Conservation (phyloP, 2,329 filamentous ascomycete genomes). For the Alternaria tenuissima region DNA sequence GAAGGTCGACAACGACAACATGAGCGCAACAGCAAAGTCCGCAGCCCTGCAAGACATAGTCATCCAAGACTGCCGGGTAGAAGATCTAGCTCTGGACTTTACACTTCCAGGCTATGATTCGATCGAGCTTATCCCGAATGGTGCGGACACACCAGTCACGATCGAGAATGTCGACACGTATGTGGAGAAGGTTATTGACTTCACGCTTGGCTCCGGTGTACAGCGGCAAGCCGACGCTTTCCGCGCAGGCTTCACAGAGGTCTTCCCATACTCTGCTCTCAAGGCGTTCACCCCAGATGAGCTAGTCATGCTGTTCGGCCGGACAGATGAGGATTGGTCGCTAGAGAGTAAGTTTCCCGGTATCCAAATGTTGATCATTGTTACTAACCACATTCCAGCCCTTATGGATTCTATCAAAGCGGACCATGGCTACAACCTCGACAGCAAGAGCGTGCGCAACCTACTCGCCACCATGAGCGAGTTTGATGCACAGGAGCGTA, state of each 20-base stretch:
- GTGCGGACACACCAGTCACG: slow-evolving; percentile 77
- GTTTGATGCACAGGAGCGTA: slow-evolving; percentile 74
- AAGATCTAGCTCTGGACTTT: slow-evolving; percentile 92
- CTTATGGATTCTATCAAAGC: slow-evolving; percentile 99
- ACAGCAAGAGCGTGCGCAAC: slow-evolving; percentile 94
- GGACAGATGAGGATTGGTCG: slow-evolving; percentile 94
- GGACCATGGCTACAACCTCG: slow-evolving; percentile 98
- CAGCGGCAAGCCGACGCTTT: slow-evolving; percentile 91
- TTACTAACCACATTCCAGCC: slow-evolving; percentile 62
- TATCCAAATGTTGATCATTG: not conserved
- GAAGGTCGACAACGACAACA: slow-evolving; percentile 73
- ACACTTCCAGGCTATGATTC: slow-evolving; percentile 87
- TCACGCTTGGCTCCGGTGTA: slow-evolving; percentile 89
- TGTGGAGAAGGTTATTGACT: slow-evolving; percentile 87
- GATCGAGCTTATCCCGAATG: slow-evolving; percentile 81
- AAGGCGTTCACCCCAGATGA: slow-evolving; percentile 95
- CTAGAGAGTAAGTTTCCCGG: slow-evolving; percentile 79
- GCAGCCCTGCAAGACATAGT: slow-evolving; percentile 72
- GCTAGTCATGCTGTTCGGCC: slow-evolving; percentile 91
- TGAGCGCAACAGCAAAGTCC: slow-evolving; percentile 75
- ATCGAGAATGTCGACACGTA: slow-evolving; percentile 93
- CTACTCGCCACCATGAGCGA: slow-evolving; percentile 94
- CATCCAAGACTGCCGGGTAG: slow-evolving; percentile 79
- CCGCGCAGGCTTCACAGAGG: slow-evolving; percentile 87
- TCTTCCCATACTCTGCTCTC: slow-evolving; percentile 93